Base-by-base conservation (phyloP, 129 eudicot species). In the Ambrosia trifida region DNA sequence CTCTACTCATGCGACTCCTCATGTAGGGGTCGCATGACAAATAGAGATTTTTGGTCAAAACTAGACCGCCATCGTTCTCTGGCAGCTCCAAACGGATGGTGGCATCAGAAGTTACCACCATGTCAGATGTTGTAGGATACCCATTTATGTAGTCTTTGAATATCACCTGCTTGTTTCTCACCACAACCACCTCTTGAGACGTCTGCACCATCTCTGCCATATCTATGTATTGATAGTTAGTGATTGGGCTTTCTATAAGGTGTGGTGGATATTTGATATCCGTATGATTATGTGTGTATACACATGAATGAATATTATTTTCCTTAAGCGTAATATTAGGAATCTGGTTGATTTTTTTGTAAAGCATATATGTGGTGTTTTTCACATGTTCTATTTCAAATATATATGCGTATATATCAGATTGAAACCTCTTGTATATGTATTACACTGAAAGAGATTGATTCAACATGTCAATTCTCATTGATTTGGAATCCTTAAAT, bases 11-110 rank as follows among this genome's bases (percentile, higher is more conserved):
- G 12, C 61, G 44, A 58, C 0, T 12, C 41, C 74, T 45, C 80
- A 76, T 68, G 40, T 76, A 76, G 0, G 80, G 74, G 49, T 76
- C 80, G 17, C 74, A 68, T 57, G 69, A 76, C 80, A 76, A 28
- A 58, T 76, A 76, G 2, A 76, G 43, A 76, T 45, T 76, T 4
- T 76, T 76, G 0, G 43, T 31, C 20, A 76, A 68, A 32, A 76
- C 45, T 5, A 67, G 13, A 45, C 74, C 52, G 3, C 4, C 30
- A 4, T 32, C 41, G 2, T 45, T 59, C 1, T 56, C 18, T 1
- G 80, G 80, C 28, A 75, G 38, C 80, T 75, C 80, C 50, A 75
- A 75, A 56, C 51, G 18, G 11, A 75, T 67, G 74, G 80, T 67
- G 68, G 68, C 16, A 66, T 75, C 80, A 2, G 68, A 66, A 32